A percentile compares a stretch with the other conserved stretches of the same genome.
These are phyloP conservation scores for Naganishia liquefaciens DNA, from an alignment of 1,284 basidiomycete genomes.

Conservation along the genomic window DNA sequence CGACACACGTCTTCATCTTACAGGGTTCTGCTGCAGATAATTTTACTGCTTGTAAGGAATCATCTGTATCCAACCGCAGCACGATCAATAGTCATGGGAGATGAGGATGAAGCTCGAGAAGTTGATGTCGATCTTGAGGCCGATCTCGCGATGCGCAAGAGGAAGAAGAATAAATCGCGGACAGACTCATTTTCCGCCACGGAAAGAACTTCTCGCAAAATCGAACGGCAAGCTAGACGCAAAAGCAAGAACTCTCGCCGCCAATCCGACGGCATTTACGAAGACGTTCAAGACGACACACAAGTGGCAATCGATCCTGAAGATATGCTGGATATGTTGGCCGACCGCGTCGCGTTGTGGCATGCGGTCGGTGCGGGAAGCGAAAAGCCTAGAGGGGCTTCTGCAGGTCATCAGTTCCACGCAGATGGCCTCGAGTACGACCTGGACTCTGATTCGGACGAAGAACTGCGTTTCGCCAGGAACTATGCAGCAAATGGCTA, in stretches of 20 bases:
- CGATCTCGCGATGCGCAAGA: neutral
- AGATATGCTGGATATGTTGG: conserved; percentile 20
- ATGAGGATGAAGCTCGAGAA: neutral
- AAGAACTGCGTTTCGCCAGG: neutral
- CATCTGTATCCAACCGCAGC: neutral
- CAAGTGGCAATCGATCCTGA: neutral
- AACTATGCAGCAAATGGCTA: neutral
- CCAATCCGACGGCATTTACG: neutral
- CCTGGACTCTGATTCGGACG: conserved; percentile 5
- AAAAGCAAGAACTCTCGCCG: neutral
- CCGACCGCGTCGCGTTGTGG: conserved; percentile 26
- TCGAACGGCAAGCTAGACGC: neutral
- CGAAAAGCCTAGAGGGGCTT: neutral
- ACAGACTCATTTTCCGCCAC: neutral
- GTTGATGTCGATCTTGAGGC: neutral
- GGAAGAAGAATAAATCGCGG: conserved; percentile 13
- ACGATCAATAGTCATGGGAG: neutral
- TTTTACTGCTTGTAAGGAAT: conserved; percentile 17
- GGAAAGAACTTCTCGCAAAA: neutral
- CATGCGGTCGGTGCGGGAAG: conserved; percentile 21
- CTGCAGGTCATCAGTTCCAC: too few relatives aligned
- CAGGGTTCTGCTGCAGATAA: conserved; percentile 28
- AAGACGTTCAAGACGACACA: neutral
- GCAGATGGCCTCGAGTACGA: conserved; percentile 5
- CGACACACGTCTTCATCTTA: neutral